These are phyloP conservation scores for Leptographium galeiforme DNA, from an alignment of 2,329 filamentous ascomycete genomes.

Conservation along the genomic window DNA sequence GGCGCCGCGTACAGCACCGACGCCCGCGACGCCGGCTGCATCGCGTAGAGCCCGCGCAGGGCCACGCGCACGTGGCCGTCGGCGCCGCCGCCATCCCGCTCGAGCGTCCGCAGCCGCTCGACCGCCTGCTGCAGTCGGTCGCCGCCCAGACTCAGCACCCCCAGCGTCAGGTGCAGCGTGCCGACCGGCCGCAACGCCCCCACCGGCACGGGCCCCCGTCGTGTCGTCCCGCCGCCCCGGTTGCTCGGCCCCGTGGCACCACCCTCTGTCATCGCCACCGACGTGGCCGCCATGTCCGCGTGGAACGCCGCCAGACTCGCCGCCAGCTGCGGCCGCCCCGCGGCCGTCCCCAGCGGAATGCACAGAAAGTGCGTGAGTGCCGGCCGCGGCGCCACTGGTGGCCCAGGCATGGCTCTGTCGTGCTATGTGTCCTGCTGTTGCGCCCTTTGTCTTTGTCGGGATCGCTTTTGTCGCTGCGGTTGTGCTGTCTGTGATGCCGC, in stretches of 20 bases:
- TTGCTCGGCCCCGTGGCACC: not conserved
- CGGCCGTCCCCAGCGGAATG: conserved; percentile 52
- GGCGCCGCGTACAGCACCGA: conserved; percentile 55
- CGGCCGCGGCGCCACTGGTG: not conserved
- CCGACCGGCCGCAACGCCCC: conserved; percentile 63
- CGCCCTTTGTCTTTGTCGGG: no score
- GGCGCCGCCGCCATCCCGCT: conserved; percentile 8
- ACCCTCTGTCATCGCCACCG: conserved; percentile 10
- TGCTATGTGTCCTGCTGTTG: no score
- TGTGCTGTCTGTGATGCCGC: no score
- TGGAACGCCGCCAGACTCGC: conserved; percentile 47
- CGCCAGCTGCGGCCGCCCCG: conserved; percentile 52
- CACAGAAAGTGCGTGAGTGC: conserved; percentile 58
- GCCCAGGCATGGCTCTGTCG: not conserved
- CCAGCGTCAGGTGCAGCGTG: conserved; percentile 75
- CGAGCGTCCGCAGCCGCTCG: conserved; percentile 27
- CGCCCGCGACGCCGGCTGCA: conserved; percentile 39
- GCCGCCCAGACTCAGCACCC: conserved; percentile 62
- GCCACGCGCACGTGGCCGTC: conserved; percentile 21
- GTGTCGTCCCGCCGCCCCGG: conserved; percentile 12
- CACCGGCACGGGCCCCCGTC: conserved; percentile 34
- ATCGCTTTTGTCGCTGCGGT: not conserved
- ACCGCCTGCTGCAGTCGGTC: conserved; percentile 29
- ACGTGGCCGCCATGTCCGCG: conserved; percentile 35
- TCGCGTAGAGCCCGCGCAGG: conserved; percentile 43